Conservation (phyloP, 2,329 filamentous ascomycete species). For the Ilyonectria robusta region DNA sequence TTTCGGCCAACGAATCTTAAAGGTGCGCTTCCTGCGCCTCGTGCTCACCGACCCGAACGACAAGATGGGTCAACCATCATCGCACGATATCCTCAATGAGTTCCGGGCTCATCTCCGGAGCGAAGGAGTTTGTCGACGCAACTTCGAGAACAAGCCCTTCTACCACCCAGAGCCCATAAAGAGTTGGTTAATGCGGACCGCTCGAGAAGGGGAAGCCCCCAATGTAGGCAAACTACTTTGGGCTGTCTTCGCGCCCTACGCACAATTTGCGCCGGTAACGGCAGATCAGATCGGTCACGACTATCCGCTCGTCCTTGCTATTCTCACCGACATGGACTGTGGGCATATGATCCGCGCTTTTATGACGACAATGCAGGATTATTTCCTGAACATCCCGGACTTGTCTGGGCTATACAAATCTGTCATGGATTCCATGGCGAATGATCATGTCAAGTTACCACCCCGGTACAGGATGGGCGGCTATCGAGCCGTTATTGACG, state of each 20-base stretch:
- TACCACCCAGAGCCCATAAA: neutral
- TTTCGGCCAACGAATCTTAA: neutral
- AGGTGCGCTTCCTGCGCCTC: neutral
- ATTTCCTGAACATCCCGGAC: neutral
- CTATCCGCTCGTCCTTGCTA: neutral
- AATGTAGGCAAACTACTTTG: neutral
- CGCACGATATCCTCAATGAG: neutral
- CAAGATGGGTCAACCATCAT: neutral
- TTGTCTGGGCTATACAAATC: neutral
- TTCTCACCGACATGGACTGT: slow-evolving; percentile 18
- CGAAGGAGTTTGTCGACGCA: neutral
- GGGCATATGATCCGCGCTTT: slow-evolving; percentile 15
- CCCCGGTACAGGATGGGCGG: neutral
- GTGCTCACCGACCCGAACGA: neutral
- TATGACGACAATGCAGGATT: neutral
- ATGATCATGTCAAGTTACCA: neutral
- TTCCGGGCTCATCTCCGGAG: neutral
- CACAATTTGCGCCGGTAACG: neutral
- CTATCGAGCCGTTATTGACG: neutral
- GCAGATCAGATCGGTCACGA: neutral
- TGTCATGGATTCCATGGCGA: neutral
- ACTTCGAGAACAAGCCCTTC: neutral
- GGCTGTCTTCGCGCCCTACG: neutral
- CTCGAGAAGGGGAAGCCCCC: neutral
- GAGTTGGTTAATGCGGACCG: neutral